Evolutionary conservation across 495 filamentous ascomycete species (phyloP).

Genomic region (Penicillium odoratum): DNA sequence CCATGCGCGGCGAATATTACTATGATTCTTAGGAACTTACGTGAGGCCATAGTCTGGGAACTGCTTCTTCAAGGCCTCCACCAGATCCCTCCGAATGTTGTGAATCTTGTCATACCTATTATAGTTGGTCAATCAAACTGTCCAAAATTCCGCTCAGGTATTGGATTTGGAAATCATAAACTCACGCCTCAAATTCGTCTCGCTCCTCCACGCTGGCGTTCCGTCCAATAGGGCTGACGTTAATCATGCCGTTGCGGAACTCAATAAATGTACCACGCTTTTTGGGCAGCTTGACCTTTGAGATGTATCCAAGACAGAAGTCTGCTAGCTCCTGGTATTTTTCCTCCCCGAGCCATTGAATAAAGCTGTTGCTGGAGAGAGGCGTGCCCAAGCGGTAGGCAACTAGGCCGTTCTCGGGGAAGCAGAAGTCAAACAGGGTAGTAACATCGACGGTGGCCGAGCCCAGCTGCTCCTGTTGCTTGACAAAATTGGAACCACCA

Average conservation of each 20-base stretch:
- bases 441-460: conserved; percentile 61
- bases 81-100: conserved; percentile 69
- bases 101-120: conserved; percentile 68
- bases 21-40: conserved; percentile 50
- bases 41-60: conserved; percentile 84
- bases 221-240: conserved; percentile 87
- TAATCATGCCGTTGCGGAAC: conserved; percentile 97
- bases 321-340: conserved; percentile 85
- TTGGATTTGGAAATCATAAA: conserved; percentile 2
- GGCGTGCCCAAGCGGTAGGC: conserved; percentile 78
- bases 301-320: conserved; percentile 86
- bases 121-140: conserved; percentile 16
- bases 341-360: conserved; percentile 85
- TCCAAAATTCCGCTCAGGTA: not conserved
- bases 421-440: conserved; percentile 91
- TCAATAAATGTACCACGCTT: conserved; percentile 97
- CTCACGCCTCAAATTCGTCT: conserved; percentile 65
- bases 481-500: conserved; percentile 80
- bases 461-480: conserved; percentile 96
- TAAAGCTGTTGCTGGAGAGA: conserved; percentile 78
- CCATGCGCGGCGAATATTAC: not conserved
- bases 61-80: conserved; percentile 71
- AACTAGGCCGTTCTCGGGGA: conserved; percentile 91
- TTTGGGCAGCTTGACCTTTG: conserved; percentile 78
- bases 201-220: conserved; percentile 83